Percentiles rank a stretch among this genome's conserved stretches.
Conservation (phyloP, 2,329 filamentous ascomycete species). For the Nothopassalora personata region DNA sequence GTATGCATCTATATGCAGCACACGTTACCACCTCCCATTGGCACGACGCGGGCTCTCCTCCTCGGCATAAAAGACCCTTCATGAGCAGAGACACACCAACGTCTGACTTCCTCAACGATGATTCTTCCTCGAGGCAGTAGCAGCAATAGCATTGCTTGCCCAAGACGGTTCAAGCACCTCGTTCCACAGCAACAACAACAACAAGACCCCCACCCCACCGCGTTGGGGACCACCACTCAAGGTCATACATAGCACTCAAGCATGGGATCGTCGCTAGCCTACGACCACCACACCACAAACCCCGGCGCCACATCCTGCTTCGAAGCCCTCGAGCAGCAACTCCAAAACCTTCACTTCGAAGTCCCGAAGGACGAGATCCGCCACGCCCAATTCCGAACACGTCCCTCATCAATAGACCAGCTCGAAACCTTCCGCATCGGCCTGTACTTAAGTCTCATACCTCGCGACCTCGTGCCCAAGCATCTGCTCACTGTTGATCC, state of each 20-base stretch:
- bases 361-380: background rate
- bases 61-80: background rate
- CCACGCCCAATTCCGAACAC: background rate
- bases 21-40: background rate
- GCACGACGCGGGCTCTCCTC: background rate
- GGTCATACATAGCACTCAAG: background rate
- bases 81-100: background rate
- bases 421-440: background rate
- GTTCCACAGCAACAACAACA: no score
- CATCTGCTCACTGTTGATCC: background rate
- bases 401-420: background rate
- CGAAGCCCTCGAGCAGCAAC: background rate
- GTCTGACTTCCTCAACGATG: background rate
- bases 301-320: background rate
- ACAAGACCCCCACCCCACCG: background rate
- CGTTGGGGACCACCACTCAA: background rate
- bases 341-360: background rate
- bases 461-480: background rate
- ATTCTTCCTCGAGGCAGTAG: background rate
- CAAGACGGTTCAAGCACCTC: background rate
- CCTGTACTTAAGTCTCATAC: constrained; percentile 3
- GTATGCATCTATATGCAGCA: background rate
- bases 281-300: background rate
- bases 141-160: background rate
- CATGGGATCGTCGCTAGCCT: background rate